phyloP scores from a whole-genome alignment of 495 filamentous ascomycete genomes.

The Neurospora hispaniola region DNA sequence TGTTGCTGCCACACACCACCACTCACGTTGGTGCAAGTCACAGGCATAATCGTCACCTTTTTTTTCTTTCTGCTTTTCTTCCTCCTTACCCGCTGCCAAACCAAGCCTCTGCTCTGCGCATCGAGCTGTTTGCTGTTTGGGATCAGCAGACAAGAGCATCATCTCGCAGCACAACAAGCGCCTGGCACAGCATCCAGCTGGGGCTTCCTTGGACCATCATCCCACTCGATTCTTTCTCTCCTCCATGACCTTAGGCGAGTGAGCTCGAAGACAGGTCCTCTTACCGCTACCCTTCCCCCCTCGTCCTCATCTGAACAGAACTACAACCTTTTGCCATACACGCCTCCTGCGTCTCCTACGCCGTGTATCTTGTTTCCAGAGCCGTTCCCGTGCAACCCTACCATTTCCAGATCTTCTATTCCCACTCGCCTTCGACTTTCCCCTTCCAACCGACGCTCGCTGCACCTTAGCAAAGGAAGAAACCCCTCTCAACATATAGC shows the following conservation, averaged over 20 bases:
- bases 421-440: constrained; percentile 13
- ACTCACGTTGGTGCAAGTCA: not conserved
- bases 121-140: not conserved
- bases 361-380: constrained; percentile 19
- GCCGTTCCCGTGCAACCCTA: constrained; percentile 19
- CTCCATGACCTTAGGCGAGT: constrained; percentile 21
- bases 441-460: not conserved
- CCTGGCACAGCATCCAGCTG: constrained; percentile 12
- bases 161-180: constrained; percentile 26
- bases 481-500: constrained; percentile 3
- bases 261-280: constrained; percentile 9
- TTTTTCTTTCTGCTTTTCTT: constrained; percentile 4
- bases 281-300: constrained; percentile 19
- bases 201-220: constrained; percentile 3
- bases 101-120: constrained; percentile 1
- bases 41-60: constrained; percentile 3
- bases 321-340: constrained; percentile 3
- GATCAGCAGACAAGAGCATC: constrained; percentile 1
- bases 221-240: not conserved
- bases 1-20: constrained; percentile 19
- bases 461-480: not conserved
- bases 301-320: constrained; percentile 7
- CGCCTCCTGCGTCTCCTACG: constrained; percentile 27
- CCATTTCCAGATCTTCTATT: constrained; percentile 18
- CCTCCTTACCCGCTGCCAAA: constrained; percentile 2